Evolutionary conservation across 768 basidiomycete genomes (phyloP).

Genomic region (Cubamyces sp.): DNA sequence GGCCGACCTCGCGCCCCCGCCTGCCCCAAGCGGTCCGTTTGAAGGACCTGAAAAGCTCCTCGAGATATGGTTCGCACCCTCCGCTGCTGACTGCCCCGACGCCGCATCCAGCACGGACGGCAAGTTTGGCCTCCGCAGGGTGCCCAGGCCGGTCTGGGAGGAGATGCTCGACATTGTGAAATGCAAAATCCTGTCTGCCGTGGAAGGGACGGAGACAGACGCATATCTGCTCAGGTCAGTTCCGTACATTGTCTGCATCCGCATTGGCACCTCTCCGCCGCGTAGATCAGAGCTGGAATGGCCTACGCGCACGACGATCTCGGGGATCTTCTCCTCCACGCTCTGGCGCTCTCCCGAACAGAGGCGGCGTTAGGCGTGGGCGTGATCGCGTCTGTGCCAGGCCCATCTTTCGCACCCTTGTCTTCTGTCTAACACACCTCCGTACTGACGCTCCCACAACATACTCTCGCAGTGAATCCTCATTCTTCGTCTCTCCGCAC

Average conservation of each 20-base stretch:
- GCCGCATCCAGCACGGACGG: conserved; percentile 41
- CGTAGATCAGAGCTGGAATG: neutral
- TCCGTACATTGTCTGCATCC: neutral
- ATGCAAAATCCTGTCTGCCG: conserved; percentile 92
- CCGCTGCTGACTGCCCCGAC: conserved; percentile 59
- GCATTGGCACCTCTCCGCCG: conserved; percentile 45
- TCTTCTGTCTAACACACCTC: too few species aligned
- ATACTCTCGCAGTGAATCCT: conserved; percentile 77
- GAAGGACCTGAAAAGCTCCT: conserved; percentile 95
- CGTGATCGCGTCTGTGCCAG: neutral
- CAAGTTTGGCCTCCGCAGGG: conserved; percentile 74
- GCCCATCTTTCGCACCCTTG: neutral
- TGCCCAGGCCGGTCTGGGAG: conserved; percentile 84
- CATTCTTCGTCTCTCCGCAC: conserved; percentile 92
- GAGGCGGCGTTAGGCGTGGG: neutral
- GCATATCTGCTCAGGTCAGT: conserved; percentile 94
- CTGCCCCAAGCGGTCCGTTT: conserved; percentile 45
- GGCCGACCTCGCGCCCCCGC: conserved; percentile 12
- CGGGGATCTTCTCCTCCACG: neutral
- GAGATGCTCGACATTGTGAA: conserved; percentile 96
- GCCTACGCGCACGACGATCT: neutral
- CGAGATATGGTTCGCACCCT: conserved; percentile 96
- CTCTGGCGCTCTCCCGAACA: neutral
- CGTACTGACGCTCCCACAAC: too few species aligned
- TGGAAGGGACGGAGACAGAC: conserved; percentile 88